Conservation (phyloP, 2,329 filamentous ascomycete species). For the Trichoderma sp. region DNA sequence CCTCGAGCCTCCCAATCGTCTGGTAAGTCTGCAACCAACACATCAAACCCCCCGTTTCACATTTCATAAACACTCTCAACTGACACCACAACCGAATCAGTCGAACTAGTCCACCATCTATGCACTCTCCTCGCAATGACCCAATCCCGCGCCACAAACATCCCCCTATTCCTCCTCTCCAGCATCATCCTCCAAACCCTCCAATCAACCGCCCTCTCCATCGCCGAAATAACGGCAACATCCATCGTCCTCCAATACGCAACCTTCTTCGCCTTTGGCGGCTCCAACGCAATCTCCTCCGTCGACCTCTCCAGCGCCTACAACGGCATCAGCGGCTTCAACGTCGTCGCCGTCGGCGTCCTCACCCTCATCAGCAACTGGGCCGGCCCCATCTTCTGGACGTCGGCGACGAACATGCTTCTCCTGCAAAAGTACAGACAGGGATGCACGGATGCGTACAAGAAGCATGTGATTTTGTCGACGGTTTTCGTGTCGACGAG, state of each 20-base stretch:
- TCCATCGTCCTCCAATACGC: conserved; percentile 74
- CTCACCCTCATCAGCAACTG: conserved; percentile 89
- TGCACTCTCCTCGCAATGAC: conserved; percentile 78
- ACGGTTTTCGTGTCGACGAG: conserved; percentile 68
- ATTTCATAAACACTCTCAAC: neutral
- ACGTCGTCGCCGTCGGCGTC: conserved; percentile 72
- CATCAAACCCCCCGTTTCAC: neutral
- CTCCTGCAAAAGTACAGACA: conserved; percentile 42
- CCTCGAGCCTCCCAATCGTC: conserved; percentile 27
- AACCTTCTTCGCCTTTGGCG: conserved; percentile 86
- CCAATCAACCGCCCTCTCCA: conserved; percentile 44
- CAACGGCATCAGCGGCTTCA: conserved; percentile 83
- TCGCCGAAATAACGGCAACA: conserved; percentile 62
- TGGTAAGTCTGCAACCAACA: conserved; percentile 25
- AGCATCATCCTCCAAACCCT: conserved; percentile 55
- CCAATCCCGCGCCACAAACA: conserved; percentile 80
- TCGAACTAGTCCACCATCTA: conserved; percentile 61
- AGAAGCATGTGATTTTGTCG: conserved; percentile 57
- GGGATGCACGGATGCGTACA: conserved; percentile 34
- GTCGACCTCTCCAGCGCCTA: conserved; percentile 93
- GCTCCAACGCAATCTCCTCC: conserved; percentile 93
- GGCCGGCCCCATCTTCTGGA: conserved; percentile 88
- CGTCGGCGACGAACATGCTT: conserved; percentile 60
- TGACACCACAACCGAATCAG: conserved; percentile 23
- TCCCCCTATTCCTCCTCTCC: conserved; percentile 79